A percentile compares a stretch with the other conserved stretches of the same genome.
These are phyloP conservation scores for Scorias spongiosa DNA, from an alignment of 2,329 filamentous ascomycete species.

Conservation along the genomic window DNA sequence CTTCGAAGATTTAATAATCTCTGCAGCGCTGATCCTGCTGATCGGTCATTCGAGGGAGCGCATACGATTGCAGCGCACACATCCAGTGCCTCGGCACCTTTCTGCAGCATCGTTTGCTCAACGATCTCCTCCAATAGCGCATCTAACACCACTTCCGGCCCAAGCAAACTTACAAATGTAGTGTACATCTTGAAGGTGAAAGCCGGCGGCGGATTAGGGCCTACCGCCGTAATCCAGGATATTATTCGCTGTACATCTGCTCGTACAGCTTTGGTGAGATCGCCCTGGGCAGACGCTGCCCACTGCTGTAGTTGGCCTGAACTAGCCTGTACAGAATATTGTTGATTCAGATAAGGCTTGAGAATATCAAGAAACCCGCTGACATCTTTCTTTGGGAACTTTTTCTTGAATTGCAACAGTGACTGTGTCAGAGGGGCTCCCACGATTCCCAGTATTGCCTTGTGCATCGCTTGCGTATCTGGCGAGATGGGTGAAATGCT, in stretches of 20 bases:
- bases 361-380: slow-evolving; percentile 50
- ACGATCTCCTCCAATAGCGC: slow-evolving; percentile 54
- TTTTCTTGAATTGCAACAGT: slow-evolving; percentile 50
- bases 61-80: slow-evolving; percentile 55
- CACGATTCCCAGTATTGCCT: slow-evolving; percentile 55
- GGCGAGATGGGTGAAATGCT: slow-evolving; percentile 45
- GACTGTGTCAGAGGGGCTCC: slow-evolving; percentile 54
- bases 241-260: slow-evolving; percentile 48
- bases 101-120: slow-evolving; percentile 43
- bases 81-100: slow-evolving; percentile 49
- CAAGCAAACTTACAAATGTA: slow-evolving; percentile 44
- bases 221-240: slow-evolving; percentile 44
- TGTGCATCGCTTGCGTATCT: slow-evolving; percentile 57
- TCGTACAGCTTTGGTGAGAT: slow-evolving; percentile 42
- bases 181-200: slow-evolving; percentile 62
- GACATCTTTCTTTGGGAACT: slow-evolving; percentile 53
- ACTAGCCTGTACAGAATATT: slow-evolving; percentile 47
- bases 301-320: slow-evolving; percentile 55
- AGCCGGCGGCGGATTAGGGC: slow-evolving; percentile 39
- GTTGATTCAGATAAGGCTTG: slow-evolving; percentile 40
- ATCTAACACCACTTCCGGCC: slow-evolving; percentile 44
- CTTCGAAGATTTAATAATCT: not conserved
- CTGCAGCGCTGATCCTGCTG: not conserved
- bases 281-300: slow-evolving; percentile 38
- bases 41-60: slow-evolving; percentile 31